Percentiles rank a stretch among this genome's conserved stretches.
Conservation (phyloP, 2,329 filamentous ascomycete genomes). For the Septoria linicola region DNA sequence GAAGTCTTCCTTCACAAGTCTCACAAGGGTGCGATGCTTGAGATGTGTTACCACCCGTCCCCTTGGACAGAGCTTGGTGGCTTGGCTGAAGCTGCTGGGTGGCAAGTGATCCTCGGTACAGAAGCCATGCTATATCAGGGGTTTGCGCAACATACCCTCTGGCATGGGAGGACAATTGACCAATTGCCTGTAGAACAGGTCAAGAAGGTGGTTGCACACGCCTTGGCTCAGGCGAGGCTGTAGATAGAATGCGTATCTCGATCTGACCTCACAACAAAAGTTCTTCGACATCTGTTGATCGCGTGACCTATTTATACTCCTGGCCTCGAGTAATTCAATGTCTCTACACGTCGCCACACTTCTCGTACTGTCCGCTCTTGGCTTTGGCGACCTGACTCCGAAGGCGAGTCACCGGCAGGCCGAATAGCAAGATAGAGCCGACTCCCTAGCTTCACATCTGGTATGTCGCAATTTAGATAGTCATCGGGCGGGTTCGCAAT, state of each 20-base stretch:
- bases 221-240: slow-evolving; percentile 28
- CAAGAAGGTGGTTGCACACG: slow-evolving; percentile 52
- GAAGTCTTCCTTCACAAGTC: slow-evolving; percentile 51
- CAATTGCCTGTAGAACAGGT: slow-evolving; percentile 61
- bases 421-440: slow-evolving; percentile 71
- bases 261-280: too few species aligned
- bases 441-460: slow-evolving; percentile 63
- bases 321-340: slow-evolving; percentile 66
- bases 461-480: slow-evolving; percentile 55
- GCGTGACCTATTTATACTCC: slow-evolving; percentile 52
- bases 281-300: too few species aligned
- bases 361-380: slow-evolving; percentile 71
- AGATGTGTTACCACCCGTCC: slow-evolving; percentile 80
- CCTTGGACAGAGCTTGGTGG: slow-evolving; percentile 67
- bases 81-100: slow-evolving; percentile 61
- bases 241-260: slow-evolving; percentile 7
- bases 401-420: slow-evolving; percentile 61
- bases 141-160: slow-evolving; percentile 60
- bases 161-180: slow-evolving; percentile 59
- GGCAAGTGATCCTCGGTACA: slow-evolving; percentile 73
- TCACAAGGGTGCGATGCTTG: slow-evolving; percentile 67
- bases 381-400: slow-evolving; percentile 63
- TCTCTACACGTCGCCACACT: slow-evolving; percentile 67
- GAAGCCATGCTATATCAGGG: slow-evolving; percentile 78
- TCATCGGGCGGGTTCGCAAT: slow-evolving; percentile 69